Conservation (phyloP, 78 protist genomes). For the Polysphondylium violaceum region DNA sequence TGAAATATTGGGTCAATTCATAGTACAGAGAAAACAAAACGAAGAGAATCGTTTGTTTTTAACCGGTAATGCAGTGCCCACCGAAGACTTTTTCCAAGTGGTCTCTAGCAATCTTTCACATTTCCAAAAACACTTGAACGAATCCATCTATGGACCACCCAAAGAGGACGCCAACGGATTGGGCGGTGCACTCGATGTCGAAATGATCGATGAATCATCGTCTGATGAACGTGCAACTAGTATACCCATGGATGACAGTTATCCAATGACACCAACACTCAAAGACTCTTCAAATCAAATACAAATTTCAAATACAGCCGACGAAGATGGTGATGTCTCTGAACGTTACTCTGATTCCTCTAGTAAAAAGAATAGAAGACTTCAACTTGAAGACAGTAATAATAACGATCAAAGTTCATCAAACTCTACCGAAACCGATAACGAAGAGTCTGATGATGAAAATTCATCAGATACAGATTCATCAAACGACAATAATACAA, state of each 20-base stretch:
- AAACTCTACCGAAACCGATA: slow-evolving; percentile 38
- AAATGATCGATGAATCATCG: neutral
- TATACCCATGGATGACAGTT: slow-evolving; percentile 4
- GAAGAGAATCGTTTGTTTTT: slow-evolving; percentile 30
- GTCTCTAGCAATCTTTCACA: slow-evolving; percentile 24
- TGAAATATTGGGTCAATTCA: slow-evolving; percentile 27
- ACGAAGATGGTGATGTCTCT: slow-evolving; percentile 73
- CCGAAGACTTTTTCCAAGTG: slow-evolving; percentile 47
- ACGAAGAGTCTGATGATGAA: slow-evolving; percentile 20
- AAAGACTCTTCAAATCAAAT: slow-evolving; percentile 23
- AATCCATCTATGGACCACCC: slow-evolving; percentile 31
- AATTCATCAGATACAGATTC: neutral
- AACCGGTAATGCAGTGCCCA: slow-evolving; percentile 29
- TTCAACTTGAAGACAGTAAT: neutral
- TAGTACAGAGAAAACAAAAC: slow-evolving; percentile 7
- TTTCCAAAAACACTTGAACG: slow-evolving; percentile 44
- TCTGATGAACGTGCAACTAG: neutral
- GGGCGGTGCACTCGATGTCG: neutral
- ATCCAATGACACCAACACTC: neutral
- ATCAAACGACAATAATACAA: neutral
- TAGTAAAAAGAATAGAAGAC: neutral
- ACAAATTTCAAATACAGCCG: no score
- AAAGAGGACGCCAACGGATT: neutral
- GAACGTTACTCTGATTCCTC: slow-evolving; percentile 54
- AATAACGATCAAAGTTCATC: slow-evolving; percentile 10